Evolutionary conservation across 106 monocot species (phyloP), one percentile per base, ranked within the genome.

Genomic region (Dioscorea zingiberensis): DNA sequence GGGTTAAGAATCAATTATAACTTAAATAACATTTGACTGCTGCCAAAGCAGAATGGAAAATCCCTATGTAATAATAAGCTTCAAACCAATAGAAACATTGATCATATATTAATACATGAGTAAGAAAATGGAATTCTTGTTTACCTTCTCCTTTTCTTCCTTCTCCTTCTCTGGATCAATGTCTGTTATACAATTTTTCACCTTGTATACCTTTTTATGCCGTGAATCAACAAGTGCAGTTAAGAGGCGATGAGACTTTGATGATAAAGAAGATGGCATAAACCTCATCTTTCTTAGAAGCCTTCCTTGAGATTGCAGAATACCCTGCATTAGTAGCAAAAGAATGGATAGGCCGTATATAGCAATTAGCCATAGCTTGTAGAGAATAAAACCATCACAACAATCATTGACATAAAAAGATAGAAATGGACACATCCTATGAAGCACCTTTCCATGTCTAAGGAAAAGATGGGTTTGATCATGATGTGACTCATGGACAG

Each of bases 161-260:
- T 97, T 97, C 68, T 88, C 97, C 76, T 73, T 97, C 71, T 97
- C 97, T 25, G 97, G 97, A 77, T 97, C 97, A 65, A 83, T 86
- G 68, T 92, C 81, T 13, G 91, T 92, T 51, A 97, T 81, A 67
- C 91, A 97, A 71, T 97, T 97, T 74, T 97, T 92, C 71, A 97
- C 92, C 78, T 97, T 97, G 72, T 88, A 88, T 2, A 92, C 92
- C 67, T n/a, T 97, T 97, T 92, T 97, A 75, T 97, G 88, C 9
- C 92, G 88, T 71, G 97, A 97, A 80, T 97, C 97, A 57, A 97
- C 97, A 55, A 97, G 72, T 71, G 97, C n/a, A n/a, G 97, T 97
- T 67, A 97, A 76, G 46, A 88, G 70, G 13, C 91, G 80, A 72
- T 97, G 97, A 61, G 97, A 97, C 62, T 92, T 97, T 59, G 97